Evolutionary conservation across 192 early-diverging fungal genomes (phyloP), one percentile per base, ranked within the genome.

Genomic region (Mortierella alpina): DNA sequence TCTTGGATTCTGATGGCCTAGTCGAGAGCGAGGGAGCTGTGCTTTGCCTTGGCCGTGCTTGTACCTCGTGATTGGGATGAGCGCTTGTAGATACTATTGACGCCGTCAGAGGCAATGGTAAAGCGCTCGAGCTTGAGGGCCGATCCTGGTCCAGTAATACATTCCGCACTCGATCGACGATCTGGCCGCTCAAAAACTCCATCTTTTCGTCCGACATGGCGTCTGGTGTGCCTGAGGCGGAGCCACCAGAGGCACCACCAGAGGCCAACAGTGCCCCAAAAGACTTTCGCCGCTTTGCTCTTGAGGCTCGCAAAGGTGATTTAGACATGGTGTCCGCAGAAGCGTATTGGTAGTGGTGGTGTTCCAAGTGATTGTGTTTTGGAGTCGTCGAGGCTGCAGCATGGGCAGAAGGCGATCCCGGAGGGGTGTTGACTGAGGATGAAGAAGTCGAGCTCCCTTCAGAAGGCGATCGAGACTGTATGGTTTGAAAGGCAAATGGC

Each of bases 201-300:
- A 80, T 72, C 44, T 62, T 71, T 18, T 80, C 77, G 13, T 80
- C 70, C n/a, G 77, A 67, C 13, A 64, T 17, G 4, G 15, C 14
- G 22, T 64, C 60, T 22, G 65, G 47, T 15, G 47, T 47, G 45
- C 11, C 54, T 22, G 64, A 23, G 6, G 39, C 6, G 7, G 77
- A 72, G 7, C 58, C 4, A 41, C n/a, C n/a, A n/a, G n/a, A n/a
- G n/a, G n/a, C 66, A 11, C 70, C 77, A 20, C 77, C 77, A 7
- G 69, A 64, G 11, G 77, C 77, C 70, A 80, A 13, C 7, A 80
- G 13, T 0, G 51, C 47, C 12, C 77, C 77, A 13, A 80, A 68
- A 0, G 77, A 80, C 57, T 80, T 80, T 18, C 77, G 57, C 13
- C 77, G 69, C 41, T 80, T 80, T 9, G 70, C 70, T 23, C 77